Evolutionary conservation across 257 asterid genomes (phyloP), one percentile per base, ranked within the genome.

Genomic region (Verbascum thapsus): DNA sequence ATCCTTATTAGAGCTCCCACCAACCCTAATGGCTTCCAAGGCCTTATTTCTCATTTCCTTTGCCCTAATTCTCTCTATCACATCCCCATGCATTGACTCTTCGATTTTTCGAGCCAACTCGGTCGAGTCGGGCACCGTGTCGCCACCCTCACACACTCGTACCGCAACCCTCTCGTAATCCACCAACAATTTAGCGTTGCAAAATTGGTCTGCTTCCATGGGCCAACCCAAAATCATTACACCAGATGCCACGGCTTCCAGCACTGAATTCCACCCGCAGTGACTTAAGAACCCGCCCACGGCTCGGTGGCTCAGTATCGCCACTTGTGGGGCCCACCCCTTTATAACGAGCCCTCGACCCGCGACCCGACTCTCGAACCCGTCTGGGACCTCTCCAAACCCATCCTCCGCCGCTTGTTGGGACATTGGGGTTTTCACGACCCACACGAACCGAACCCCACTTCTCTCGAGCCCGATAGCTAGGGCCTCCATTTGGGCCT

Each of bases 191-290:
- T 64, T 83, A 0, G 79, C 83, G 17, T 85, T 69, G 20, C 69
- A 57, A 75, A 76, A 90, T 17, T 90, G 98, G 63, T 90, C 96
- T 0, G 98, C 98, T 58, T 85, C 98, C 96, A 90, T 90, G 8
- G 97, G 95, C 97, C 96, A 90, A 4, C 81, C 80, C 66, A 90
- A 17, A 53, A 90, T 73, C 85, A 85, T 41, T n/a, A 80, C 94
- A 3, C 95, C 96, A 0, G 79, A 80, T 0, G 68, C 65, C 3
- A 82, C 43, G 0, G 90, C 94, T 51, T 85, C 98, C 72, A 90
- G 0, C 6, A 62, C 72, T 8, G 98, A 87, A 76, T 90, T 90
- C 95, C 90, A 80, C 0, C 98, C 98, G 1, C 95, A 90, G 4
- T 90, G 98, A 62, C 91, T 83, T 71, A 90, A 10, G 49, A 85